A percentile compares a stretch with the other conserved stretches of the same genome.
phyloP scores from a whole-genome alignment of 2,329 filamentous ascomycete genomes.

The Rhytidhysteron rufulum region DNA sequence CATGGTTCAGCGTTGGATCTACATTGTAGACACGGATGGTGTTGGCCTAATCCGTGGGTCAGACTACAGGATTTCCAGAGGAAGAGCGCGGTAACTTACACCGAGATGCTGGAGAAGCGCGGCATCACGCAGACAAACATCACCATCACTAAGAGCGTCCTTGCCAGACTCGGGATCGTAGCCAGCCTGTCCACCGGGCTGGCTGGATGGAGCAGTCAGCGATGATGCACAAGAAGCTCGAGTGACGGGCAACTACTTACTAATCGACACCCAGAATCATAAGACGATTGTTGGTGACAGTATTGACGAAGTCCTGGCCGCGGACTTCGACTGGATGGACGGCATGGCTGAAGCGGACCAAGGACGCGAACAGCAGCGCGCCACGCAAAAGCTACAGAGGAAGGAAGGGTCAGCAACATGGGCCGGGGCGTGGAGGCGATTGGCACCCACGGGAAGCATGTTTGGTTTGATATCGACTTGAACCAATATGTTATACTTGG shows the following conservation, averaged over 20 bases:
- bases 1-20: conserved; percentile 56
- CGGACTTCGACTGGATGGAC: conserved; percentile 55
- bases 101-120: conserved; percentile 61
- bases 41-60: conserved; percentile 46
- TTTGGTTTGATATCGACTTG: background rate
- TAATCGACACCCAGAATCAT: conserved; percentile 60
- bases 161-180: conserved; percentile 47
- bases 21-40: conserved; percentile 65
- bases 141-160: conserved; percentile 57
- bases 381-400: conserved; percentile 23
- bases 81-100: conserved; percentile 33
- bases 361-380: conserved; percentile 23
- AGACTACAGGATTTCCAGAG: background rate
- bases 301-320: conserved; percentile 60
- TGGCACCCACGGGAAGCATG: conserved; percentile 2
- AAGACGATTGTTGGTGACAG: conserved; percentile 55
- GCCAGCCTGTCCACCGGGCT: conserved; percentile 58
- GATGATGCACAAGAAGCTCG: background rate
- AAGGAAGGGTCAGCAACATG: background rate
- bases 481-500: too few relatives aligned
- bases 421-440: background rate
- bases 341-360: conserved; percentile 46
- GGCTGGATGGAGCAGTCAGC: conserved; percentile 36
- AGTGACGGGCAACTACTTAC: conserved; percentile 37
- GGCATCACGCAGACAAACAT: conserved; percentile 59